Evolutionary conservation across 1,139 yeast species (phyloP), one percentile per base, ranked within the genome.

Genomic region (Candida buenavistaensis): DNA sequence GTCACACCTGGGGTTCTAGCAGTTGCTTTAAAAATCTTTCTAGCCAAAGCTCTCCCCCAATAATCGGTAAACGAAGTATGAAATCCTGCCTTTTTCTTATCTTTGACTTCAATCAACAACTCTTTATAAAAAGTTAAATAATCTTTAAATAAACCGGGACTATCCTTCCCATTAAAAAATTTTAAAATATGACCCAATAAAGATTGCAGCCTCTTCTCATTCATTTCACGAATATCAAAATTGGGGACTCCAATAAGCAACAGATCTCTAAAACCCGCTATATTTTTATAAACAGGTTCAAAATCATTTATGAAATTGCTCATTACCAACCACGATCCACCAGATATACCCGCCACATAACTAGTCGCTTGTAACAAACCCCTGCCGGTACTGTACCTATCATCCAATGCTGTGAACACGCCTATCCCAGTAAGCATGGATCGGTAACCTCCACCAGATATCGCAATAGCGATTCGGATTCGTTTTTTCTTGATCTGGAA

Each of bases 391-490:
- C 64, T 57, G 0, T 71, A 62, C 32, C 80, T 49, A 4, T 46
- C 48, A 46, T 82, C 83, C 48, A 76, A 61, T 0, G 83, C 84
- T 7, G 66, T 50, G 1, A 82, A 38, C 11, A 73, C 67, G 1
- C 92, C 92, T 2, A 82, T 82, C 2, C 83, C 84, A 3, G 74
- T 69, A 9, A 83, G 52, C 78, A 83, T 75, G 1, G 90, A 75
- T 40, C 90, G 59, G 46, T 78, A 81, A 0, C 89, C 88, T 8
- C 92, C 92, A 3, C 92, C 92, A 4, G 89, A 81, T 19, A 83
- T 53, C 0, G 85, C 80, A 7, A 81, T 42, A 0, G 80, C 83
- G 10, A 80, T 62, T 6, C 52, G 58, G 0, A 69, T 62, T 1
- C 72, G 62, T 23, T 54, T 53, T 3, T 52, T 37, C 20, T 46